A percentile compares a stretch with the other conserved stretches of the same genome.
phyloP scores from a whole-genome alignment of 2,329 filamentous ascomycete genomes.

The Helotiales sp. region DNA sequence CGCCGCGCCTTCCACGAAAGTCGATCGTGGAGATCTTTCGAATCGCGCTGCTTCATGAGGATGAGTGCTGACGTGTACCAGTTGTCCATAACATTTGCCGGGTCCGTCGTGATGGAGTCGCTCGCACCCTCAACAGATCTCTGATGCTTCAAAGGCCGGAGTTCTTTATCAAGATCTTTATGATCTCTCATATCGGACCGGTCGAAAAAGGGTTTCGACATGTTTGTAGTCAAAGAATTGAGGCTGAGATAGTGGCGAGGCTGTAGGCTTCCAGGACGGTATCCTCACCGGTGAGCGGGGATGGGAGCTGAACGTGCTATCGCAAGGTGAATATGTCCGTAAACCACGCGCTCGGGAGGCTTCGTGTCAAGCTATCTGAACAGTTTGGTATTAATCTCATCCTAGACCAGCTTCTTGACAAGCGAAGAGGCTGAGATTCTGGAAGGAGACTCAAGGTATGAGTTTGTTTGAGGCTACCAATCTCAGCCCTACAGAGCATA shows the following conservation, averaged over 20 bases:
- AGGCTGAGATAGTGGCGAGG: neutral
- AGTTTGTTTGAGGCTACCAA: neutral
- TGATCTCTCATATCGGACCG: neutral
- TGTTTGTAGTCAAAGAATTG: too few relatives aligned
- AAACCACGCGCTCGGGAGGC: neutral
- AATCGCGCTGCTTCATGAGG: constrained; percentile 4
- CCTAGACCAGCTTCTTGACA: neutral
- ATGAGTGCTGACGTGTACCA: constrained; percentile 12
- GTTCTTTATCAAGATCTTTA: constrained; percentile 12
- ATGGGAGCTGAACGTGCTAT: neutral
- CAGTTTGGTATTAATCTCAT: neutral
- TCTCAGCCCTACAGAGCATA: neutral
- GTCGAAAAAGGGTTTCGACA: constrained; percentile 9
- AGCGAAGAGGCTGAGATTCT: neutral
- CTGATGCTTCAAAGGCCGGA: constrained; percentile 9
- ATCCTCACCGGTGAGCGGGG: neutral
- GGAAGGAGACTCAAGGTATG: neutral
- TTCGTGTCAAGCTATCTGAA: neutral
- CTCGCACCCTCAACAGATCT: constrained; percentile 1
- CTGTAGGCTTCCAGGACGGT: neutral
- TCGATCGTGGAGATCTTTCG: neutral
- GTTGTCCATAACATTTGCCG: constrained; percentile 18
- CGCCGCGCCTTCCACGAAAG: constrained; percentile 10
- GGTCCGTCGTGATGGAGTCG: constrained; percentile 11
- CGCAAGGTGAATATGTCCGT: neutral